Evolutionary conservation across 352 stramenopile genomes (phyloP).

Genomic region (Phytophthora pisi): DNA sequence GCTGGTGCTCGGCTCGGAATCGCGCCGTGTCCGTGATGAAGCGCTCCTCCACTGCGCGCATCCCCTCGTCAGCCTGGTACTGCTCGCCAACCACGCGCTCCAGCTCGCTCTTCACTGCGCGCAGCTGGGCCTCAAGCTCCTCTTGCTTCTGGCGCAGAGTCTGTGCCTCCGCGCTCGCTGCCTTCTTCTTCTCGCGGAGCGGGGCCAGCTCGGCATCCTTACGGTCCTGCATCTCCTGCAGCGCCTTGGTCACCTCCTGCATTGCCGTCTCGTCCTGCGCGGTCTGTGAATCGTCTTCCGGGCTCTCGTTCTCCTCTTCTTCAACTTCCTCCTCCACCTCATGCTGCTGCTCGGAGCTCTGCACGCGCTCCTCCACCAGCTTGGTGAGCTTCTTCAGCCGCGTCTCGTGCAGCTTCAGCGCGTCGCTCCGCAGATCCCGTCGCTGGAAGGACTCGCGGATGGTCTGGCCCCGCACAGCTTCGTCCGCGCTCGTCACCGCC

Average conservation of each 20-base stretch:
- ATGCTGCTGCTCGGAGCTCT: constrained; percentile 42
- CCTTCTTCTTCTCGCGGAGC: constrained; percentile 38
- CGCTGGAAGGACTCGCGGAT: constrained; percentile 84
- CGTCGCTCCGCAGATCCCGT: constrained; percentile 76
- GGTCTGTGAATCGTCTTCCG: constrained; percentile 18
- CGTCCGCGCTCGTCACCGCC: constrained; percentile 46
- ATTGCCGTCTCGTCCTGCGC: constrained; percentile 42
- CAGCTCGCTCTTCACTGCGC: constrained; percentile 54
- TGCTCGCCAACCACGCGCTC: constrained; percentile 44
- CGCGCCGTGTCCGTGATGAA: constrained; percentile 49
- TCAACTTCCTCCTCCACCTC: constrained; percentile 21
- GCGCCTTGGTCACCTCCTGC: constrained; percentile 38
- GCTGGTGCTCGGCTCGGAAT: constrained; percentile 58
- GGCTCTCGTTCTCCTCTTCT: constrained; percentile 20
- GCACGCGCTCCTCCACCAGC: constrained; percentile 48
- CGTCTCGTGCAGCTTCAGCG: constrained; percentile 54
- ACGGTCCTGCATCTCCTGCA: constrained; percentile 47
- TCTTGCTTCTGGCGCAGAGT: constrained; percentile 51
- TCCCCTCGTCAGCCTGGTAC: constrained; percentile 48
- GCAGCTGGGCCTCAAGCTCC: constrained; percentile 62
- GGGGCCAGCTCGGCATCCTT: constrained; percentile 43
- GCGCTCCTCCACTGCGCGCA: constrained; percentile 50
- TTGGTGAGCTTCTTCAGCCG: constrained; percentile 47
- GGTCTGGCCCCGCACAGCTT: constrained; percentile 63
- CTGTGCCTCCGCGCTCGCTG: constrained; percentile 20